Evolutionary conservation across 192 early-diverging fungal genomes (phyloP).

Genomic region (Linnemannia exigua): DNA sequence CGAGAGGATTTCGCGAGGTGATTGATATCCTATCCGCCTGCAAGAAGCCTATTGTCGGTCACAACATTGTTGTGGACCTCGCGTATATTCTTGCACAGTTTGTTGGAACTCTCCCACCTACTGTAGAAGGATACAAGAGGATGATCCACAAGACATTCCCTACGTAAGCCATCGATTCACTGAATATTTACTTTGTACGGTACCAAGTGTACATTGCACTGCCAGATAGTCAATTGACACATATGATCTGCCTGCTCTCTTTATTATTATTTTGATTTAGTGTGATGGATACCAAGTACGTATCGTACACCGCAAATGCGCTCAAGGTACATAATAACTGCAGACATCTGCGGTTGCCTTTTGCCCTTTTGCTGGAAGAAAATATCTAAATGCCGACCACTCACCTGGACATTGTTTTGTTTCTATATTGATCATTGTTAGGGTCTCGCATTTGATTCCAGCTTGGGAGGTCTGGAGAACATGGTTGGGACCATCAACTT

Average conservation of each 20-base stretch:
- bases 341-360: not conserved
- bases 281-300: constrained; percentile 84
- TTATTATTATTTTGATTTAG: constrained; percentile 52
- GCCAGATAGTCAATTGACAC: not conserved
- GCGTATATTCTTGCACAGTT: constrained; percentile 86
- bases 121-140: constrained; percentile 76
- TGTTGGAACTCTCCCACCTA: constrained; percentile 74
- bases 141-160: constrained; percentile 72
- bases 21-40: constrained; percentile 82
- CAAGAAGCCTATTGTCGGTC: constrained; percentile 85
- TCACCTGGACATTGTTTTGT: not conserved
- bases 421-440: not conserved
- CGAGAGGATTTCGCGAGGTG: constrained; percentile 70
- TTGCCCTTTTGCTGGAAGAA: not conserved
- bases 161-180: constrained; percentile 59
- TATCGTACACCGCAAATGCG: constrained; percentile 60
- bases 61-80: constrained; percentile 91
- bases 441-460: constrained; percentile 35
- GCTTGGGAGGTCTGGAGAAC: constrained; percentile 38
- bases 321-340: constrained; percentile 19
- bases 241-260: not conserved
- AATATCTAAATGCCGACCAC: not conserved
- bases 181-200: not conserved
- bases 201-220: not conserved
- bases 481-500: constrained; percentile 31